Base-by-base conservation (phyloP, 306 rosid genomes). In the Alnus glutinosa region DNA sequence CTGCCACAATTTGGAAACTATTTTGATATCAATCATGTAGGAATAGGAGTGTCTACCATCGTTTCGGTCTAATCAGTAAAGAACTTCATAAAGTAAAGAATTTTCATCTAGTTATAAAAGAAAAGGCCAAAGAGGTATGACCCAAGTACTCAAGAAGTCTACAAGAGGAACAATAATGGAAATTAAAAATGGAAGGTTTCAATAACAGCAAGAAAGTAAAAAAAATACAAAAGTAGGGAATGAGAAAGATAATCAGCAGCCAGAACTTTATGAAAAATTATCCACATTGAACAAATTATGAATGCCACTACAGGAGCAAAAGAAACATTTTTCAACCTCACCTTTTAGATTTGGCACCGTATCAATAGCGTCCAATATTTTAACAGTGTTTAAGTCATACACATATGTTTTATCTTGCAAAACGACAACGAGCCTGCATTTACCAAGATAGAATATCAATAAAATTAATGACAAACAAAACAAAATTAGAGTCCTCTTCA, bases 331-430 rank as follows among this genome's bases (percentile, higher is more conserved):
- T 73, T 75, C 77, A 78, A 70, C 71, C 87, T 92, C 84, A 92
- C 98, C 98, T 94, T 94, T 94, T 59, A 63, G 58, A 85, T 94
- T 94, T 8, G 89, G 92, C 66, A 91, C 91, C 4, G 97, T 91
- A 83, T 88, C 97, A 74, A 94, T 83, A 34, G 91, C 82, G 89
- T 91, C 98, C 93, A 94, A 86, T 81, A 94, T 94, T 83, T 83
- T 79, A 19, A 94, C 97, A 72, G 88, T 86, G 80, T 92, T 87
- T 75, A 92, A 80, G 82, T 94, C 97, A 79, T 94, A 94, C 30
- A 94, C 78, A 85, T 89, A 94, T 51, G 93, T 81, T 80, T 94
- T 94, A 73, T 94, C 97, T 84, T 90, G 98, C 84, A 94, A 88
- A 80, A 94, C 70, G 82, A 94, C 97, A 83, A 94, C 15, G 72